Conservation (phyloP, 441 rosid genomes). For the Macaranga tanarius region DNA sequence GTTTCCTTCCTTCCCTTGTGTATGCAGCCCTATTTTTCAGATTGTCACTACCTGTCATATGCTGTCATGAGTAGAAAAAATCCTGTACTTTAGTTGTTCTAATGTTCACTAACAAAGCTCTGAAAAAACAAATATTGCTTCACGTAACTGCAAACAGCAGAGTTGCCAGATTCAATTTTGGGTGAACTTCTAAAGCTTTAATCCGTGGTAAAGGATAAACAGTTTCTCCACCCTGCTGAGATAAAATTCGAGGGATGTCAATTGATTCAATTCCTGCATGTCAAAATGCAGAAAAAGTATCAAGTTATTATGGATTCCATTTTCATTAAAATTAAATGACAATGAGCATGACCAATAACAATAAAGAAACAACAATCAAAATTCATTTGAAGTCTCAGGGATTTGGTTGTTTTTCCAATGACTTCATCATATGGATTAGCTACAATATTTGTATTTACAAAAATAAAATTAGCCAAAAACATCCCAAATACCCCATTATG, state of each 20-base stretch:
- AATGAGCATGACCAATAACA: constrained; percentile 8
- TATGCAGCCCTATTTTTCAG: constrained; percentile 79
- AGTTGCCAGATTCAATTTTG: constrained; percentile 88
- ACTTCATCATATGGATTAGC: too few species aligned
- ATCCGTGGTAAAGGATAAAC: constrained; percentile 95
- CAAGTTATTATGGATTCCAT: constrained; percentile 21
- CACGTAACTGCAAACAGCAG: constrained; percentile 87
- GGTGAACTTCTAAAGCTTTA: constrained; percentile 84
- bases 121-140: constrained; percentile 22
- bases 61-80: constrained; percentile 46
- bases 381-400: background rate
- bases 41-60: constrained; percentile 57
- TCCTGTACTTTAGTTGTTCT: constrained; percentile 22
- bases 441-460: background rate
- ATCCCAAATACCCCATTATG: background rate
- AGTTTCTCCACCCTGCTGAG: constrained; percentile 97
- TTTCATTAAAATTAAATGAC: constrained; percentile 4
- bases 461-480: background rate
- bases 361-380: background rate
- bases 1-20: constrained; percentile 98
- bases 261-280: constrained; percentile 86
- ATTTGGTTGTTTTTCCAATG: background rate
- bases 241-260: constrained; percentile 87
- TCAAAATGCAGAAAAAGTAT: constrained; percentile 19
- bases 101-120: constrained; percentile 17